Evolutionary conservation across 2,329 filamentous ascomycete genomes (phyloP).

Genomic region (Beauveria brongniartii): DNA sequence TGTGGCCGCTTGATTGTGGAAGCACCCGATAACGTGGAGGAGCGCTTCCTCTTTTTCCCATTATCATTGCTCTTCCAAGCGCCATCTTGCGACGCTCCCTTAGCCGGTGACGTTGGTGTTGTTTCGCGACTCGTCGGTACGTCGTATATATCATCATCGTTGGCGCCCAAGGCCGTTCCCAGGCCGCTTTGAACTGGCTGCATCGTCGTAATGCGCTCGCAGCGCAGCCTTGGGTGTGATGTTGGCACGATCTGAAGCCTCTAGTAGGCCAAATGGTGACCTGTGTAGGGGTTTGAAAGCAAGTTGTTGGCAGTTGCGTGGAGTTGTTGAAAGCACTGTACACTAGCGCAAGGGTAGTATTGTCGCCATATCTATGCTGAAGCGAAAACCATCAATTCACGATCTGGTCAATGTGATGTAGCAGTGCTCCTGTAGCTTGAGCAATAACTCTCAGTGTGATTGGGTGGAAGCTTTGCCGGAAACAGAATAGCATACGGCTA

Average conservation of each 20-base stretch:
- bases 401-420: not conserved
- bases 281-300: not conserved
- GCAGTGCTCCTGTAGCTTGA: not conserved
- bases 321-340: not conserved
- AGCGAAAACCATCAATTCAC: slow-evolving; percentile 1
- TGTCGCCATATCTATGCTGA: not conserved
- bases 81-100: not conserved
- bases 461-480: slow-evolving; percentile 4
- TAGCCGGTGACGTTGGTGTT: not conserved
- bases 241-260: not conserved
- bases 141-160: slow-evolving; percentile 11
- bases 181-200: not conserved
- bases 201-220: not conserved
- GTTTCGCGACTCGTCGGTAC: slow-evolving; percentile 5
- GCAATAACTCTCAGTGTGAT: not conserved
- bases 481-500: not conserved
- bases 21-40: not conserved
- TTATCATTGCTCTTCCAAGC: not conserved
- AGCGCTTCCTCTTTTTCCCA: slow-evolving; percentile 9
- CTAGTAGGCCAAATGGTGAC: not conserved
- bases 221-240: not conserved
- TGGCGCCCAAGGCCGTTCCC: not conserved
- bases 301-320: not conserved
- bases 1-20: not conserved
- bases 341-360: not conserved